These are phyloP conservation scores for Ceratobasidium papillatum DNA, from an alignment of 1,284 basidiomycete genomes.

Conservation along the genomic window DNA sequence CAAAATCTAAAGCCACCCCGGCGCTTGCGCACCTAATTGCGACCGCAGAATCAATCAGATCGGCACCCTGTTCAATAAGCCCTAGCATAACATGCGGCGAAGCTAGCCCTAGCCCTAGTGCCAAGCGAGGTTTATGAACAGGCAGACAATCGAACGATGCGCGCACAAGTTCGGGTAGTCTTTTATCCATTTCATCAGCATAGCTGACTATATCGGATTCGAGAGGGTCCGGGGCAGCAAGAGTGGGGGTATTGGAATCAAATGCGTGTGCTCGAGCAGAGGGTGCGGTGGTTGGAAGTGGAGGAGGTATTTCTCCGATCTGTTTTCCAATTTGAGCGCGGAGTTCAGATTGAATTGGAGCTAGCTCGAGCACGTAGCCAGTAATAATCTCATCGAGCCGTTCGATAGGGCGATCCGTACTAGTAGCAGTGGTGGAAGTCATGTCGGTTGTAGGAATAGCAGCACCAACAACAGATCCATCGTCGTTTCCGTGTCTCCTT, in stretches of 20 bases:
- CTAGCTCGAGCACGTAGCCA: constrained; percentile 75
- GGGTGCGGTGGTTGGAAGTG: constrained; percentile 43
- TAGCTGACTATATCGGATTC: constrained; percentile 29
- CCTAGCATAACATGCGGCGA: constrained; percentile 79
- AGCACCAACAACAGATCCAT: constrained; percentile 2
- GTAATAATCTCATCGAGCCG: constrained; percentile 70
- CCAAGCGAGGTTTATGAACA: constrained; percentile 65
- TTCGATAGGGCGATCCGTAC: constrained; percentile 1
- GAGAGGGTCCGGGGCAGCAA: constrained; percentile 65
- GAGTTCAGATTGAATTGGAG: constrained; percentile 59
- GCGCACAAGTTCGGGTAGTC: constrained; percentile 55
- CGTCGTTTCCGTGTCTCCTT: constrained; percentile 47
- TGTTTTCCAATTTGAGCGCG: not conserved
- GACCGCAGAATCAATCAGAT: constrained; percentile 77
- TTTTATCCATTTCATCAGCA: constrained; percentile 21
- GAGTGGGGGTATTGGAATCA: constrained; percentile 54
- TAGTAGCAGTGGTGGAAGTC: not conserved
- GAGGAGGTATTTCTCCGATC: constrained; percentile 28
- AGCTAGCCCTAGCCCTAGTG: constrained; percentile 61
- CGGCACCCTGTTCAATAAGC: constrained; percentile 71
- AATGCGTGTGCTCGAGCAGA: constrained; percentile 45
- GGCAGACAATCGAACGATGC: constrained; percentile 68
- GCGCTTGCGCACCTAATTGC: constrained; percentile 68
- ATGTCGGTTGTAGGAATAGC: not conserved
- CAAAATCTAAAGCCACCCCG: constrained; percentile 79